These are phyloP conservation scores for Backusella tarrabulga DNA, from an alignment of 192 early-diverging fungal genomes.

Conservation along the genomic window DNA sequence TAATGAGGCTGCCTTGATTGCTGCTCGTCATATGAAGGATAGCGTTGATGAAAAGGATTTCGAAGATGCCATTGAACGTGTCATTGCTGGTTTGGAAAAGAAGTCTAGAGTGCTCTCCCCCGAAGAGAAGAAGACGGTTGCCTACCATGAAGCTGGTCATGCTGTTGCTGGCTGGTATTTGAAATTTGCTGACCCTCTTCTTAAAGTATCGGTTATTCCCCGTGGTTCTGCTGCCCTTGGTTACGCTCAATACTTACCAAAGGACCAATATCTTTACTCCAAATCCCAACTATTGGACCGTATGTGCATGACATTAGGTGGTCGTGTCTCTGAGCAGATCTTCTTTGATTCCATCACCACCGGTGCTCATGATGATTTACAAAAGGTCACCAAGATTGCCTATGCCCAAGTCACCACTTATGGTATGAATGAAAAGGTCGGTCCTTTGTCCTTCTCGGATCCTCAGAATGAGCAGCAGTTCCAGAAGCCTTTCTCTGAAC, in stretches of 20 bases:
- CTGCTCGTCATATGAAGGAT: conserved; percentile 80
- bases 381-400: conserved; percentile 96
- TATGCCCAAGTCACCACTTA: conserved; percentile 94
- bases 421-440: conserved; percentile 90
- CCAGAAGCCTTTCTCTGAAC: conserved; percentile 96
- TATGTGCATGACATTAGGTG: conserved; percentile 89
- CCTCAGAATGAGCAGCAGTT: conserved; percentile 74
- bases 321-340: conserved; percentile 86
- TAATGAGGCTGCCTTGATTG: conserved; percentile 98
- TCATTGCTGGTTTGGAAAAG: conserved; percentile 98
- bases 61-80: conserved; percentile 97
- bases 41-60: conserved; percentile 86
- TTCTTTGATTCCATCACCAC: conserved; percentile 95
- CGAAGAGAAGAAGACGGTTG: conserved; percentile 98
- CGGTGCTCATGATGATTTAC: conserved; percentile 96
- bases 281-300: conserved; percentile 88
- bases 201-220: conserved; percentile 99
- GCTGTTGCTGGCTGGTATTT: conserved; percentile 99
- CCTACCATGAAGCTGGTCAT: conserved; percentile 99
- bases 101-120: conserved; percentile 93
- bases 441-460: conserved; percentile 81
- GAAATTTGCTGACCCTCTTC: conserved; percentile 90
- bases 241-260: conserved; percentile 98
- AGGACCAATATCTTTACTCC: conserved; percentile 96
- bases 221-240: conserved; percentile 93